phyloP scores from a whole-genome alignment of 805 yeast genomes.

The Kuraishia capsulata region DNA sequence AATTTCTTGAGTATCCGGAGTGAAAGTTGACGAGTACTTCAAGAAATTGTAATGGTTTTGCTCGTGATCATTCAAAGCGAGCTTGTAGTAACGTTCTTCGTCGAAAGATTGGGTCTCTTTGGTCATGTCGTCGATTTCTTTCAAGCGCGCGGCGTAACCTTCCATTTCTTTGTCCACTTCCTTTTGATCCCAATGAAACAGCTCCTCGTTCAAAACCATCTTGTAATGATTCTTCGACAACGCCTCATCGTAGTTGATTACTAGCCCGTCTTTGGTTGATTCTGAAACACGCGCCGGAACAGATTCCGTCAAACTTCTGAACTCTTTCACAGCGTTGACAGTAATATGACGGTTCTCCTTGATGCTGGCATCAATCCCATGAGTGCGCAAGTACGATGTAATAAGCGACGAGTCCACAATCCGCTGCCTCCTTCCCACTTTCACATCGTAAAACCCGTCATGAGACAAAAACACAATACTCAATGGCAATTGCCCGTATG shows the following conservation, averaged over 20 bases:
- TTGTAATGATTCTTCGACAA: neutral
- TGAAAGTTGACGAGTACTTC: conserved; percentile 16
- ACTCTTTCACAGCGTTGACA: neutral
- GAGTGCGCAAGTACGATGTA: conserved; percentile 17
- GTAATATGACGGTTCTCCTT: neutral
- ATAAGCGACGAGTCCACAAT: conserved; percentile 27
- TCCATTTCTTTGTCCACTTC: conserved; percentile 9
- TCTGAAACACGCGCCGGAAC: neutral
- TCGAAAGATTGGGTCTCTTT: neutral
- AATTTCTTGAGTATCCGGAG: conserved; percentile 18
- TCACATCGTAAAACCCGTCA: conserved; percentile 25
- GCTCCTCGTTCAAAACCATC: neutral
- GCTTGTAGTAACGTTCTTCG: neutral
- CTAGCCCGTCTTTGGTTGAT: neutral
- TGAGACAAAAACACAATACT: conserved; percentile 27
- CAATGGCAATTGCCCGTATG: conserved; percentile 27
- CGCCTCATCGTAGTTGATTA: neutral
- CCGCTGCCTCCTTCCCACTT: conserved; percentile 4
- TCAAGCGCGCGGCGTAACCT: conserved; percentile 12
- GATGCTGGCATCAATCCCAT: conserved; percentile 9
- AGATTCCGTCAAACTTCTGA: neutral
- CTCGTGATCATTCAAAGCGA: conserved; percentile 12
- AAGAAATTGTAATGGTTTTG: conserved; percentile 21
- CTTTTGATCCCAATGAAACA: neutral
- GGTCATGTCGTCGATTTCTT: neutral